phyloP scores from a whole-genome alignment of 345 rosid genomes.

The Lagerstroemia speciosa region DNA sequence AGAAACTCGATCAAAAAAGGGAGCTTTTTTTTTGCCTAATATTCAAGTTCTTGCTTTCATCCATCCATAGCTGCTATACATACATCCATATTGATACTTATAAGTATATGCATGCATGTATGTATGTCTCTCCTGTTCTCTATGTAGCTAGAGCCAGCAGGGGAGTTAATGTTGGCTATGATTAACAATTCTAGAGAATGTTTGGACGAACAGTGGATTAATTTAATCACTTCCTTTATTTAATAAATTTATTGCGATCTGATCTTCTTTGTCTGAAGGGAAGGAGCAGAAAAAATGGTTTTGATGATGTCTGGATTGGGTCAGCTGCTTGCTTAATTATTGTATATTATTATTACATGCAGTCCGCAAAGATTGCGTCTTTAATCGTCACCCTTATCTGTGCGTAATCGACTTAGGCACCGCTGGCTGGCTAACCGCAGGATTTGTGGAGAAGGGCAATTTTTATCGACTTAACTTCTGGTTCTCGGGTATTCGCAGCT shows the following conservation, averaged over 20 bases:
- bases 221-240: not conserved
- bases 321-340: not conserved
- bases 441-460: no score
- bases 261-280: not conserved
- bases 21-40: not conserved
- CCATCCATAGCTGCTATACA: no score
- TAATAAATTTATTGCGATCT: not conserved
- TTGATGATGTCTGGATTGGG: not conserved
- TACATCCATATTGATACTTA: no score
- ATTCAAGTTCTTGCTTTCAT: no score
- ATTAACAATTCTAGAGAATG: not conserved
- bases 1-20: not conserved
- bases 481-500: no score
- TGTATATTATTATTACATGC: not conserved
- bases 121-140: no score
- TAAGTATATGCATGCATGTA: no score
- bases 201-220: not conserved
- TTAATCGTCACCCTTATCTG: not conserved
- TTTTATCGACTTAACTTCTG: no score
- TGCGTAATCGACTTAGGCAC: no score
- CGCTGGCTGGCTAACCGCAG: no score
- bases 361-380: not conserved
- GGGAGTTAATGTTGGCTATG: no score
- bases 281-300: not conserved
- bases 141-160: not conserved